These are phyloP conservation scores for Cladochytrium replicatum DNA, from an alignment of 192 early-diverging fungal genomes.

Conservation along the genomic window DNA sequence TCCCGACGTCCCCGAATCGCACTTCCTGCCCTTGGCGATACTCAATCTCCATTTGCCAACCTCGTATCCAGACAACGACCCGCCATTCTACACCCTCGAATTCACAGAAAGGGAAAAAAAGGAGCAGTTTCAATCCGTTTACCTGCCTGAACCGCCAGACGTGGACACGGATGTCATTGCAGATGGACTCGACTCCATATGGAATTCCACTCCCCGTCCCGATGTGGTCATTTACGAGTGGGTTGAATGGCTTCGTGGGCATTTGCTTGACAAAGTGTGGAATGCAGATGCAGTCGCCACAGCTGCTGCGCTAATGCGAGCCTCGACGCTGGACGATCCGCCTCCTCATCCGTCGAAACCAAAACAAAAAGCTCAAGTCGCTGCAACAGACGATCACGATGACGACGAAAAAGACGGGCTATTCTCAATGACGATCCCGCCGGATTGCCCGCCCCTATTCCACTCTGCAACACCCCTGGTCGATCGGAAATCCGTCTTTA, in stretches of 20 bases:
- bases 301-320: background rate
- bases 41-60: conserved; percentile 10
- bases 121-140: too few relatives aligned
- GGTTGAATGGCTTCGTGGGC: background rate
- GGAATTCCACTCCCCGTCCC: too few relatives aligned
- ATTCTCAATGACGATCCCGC: too few relatives aligned
- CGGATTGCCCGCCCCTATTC: conserved; percentile 34
- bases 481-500: conserved; percentile 76
- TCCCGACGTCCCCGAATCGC: too few relatives aligned
- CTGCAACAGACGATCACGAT: too few relatives aligned
- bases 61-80: conserved; percentile 11
- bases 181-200: too few relatives aligned
- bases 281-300: background rate
- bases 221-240: background rate
- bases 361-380: background rate
- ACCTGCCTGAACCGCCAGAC: too few relatives aligned
- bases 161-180: too few relatives aligned
- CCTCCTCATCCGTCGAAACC: background rate
- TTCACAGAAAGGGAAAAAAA: too few relatives aligned
- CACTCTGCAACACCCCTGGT: conserved; percentile 46
- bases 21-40: too few relatives aligned
- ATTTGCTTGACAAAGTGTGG: background rate
- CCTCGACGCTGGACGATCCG: background rate
- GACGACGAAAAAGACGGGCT: too few relatives aligned
- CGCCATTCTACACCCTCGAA: conserved; percentile 16